Evolutionary conservation across 2,329 filamentous ascomycete genomes (phyloP), one percentile per base, ranked within the genome.

Genomic region (Epichloe gansuensis): DNA sequence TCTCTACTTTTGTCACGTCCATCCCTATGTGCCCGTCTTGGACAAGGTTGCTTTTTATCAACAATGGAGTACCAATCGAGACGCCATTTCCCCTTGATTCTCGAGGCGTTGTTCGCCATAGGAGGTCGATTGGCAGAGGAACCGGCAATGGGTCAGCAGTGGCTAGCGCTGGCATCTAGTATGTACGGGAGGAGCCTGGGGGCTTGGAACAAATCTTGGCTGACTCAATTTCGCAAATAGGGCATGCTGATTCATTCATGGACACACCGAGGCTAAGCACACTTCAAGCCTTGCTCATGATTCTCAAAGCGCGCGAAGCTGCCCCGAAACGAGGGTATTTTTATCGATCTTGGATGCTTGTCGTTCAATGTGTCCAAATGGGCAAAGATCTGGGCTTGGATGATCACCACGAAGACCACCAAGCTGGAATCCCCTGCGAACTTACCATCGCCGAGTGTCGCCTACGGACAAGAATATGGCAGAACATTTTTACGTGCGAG

Each of bases 261-360:
- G 91, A 96, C 62, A 82, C 91, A 25, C 90, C 91, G 2, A 80
- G 91, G 48, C 65, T 97, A 46, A 96, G 89, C 68, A 97, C 93
- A 0, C 82, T 97, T 9, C 91, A 97, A 69, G 91, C 90, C 3
- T 74, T 95, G 56, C 72, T 96, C 45, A 83, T 97, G 45, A 76
- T 96, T 17, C 72, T 96, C 44, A 97, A 97, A 67, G 93, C 91
- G 1, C 81, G 90, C 57, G 91, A 97, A 67, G 86, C 88, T n/a
- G 83, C 86, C 8, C 91, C 91, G 0, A 95, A 95, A 64, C 83
- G 88, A 55, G 93, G 93, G 1, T 97, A 97, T 65, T 97, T 93
- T 67, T 97, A 93, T 69, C 84, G 91, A 39, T 97, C 93, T 0
- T 97, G 93, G 91, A 95, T 96, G 82, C 88, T 87, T 5, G 82